Evolutionary conservation across 345 rosid genomes (phyloP).

Genomic region (Erucastrum elatum): DNA sequence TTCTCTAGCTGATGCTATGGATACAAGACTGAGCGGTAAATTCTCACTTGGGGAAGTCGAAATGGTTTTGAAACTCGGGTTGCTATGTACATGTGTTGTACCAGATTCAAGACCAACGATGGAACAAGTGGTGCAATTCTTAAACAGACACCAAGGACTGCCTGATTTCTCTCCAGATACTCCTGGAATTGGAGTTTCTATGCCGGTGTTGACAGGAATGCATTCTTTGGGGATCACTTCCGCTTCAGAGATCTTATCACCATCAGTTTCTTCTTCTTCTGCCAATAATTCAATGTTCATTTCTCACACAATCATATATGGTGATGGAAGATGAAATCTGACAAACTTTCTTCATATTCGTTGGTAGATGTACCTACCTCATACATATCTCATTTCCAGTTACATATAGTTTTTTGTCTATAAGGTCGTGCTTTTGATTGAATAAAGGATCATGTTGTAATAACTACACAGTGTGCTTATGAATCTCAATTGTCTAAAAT

Average conservation of each 20-base stretch:
- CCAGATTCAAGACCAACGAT: neutral
- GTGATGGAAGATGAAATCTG: constrained; percentile 33
- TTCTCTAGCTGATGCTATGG: neutral
- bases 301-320: constrained; percentile 32
- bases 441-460: too few relatives aligned
- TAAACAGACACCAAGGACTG: constrained; percentile 14
- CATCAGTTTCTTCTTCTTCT: constrained; percentile 17
- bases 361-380: neutral
- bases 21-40: neutral
- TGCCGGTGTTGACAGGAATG: constrained; percentile 15
- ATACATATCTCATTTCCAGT: neutral
- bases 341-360: neutral
- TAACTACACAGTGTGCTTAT: too few relatives aligned
- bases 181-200: constrained; percentile 18
- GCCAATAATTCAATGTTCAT: constrained; percentile 31
- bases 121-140: constrained; percentile 6
- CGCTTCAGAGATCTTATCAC: constrained; percentile 12
- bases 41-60: neutral
- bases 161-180: constrained; percentile 27
- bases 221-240: constrained; percentile 11
- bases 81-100: neutral
- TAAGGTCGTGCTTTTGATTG: neutral
- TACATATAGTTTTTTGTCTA: neutral
- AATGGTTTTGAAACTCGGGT: neutral
- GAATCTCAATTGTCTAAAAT: too few relatives aligned